Evolutionary conservation across 108 stramenopile species (phyloP).

Genomic region (Cyclotella cryptica): DNA sequence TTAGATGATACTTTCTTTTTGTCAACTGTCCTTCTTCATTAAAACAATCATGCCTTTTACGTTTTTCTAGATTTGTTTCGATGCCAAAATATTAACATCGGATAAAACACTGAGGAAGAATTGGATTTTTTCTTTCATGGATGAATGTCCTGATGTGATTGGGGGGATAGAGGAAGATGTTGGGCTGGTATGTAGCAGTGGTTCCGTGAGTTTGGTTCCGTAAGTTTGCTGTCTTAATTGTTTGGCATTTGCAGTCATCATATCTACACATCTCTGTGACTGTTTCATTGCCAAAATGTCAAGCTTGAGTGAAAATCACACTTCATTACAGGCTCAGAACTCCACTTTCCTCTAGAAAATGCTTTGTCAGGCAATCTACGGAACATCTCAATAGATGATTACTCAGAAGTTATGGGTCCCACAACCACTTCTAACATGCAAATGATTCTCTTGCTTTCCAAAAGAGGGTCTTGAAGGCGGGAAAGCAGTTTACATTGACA

Average conservation of each 20-base stretch:
- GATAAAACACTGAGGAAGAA: not conserved
- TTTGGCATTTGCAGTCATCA: not conserved
- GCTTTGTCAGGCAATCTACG: not conserved
- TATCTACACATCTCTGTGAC: not conserved
- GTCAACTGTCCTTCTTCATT: too few species aligned
- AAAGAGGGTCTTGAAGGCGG: not conserved
- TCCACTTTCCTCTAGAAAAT: constrained; percentile 1
- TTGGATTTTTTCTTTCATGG: not conserved
- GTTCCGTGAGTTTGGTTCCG: not conserved
- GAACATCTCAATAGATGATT: not conserved
- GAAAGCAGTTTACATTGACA: too few species aligned
- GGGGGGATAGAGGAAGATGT: too few species aligned
- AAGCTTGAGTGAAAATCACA: not conserved
- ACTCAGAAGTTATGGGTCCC: constrained; percentile 5
- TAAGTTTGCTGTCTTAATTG: not conserved
- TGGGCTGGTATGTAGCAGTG: too few species aligned
- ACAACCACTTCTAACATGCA: not conserved
- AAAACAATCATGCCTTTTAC: not conserved
- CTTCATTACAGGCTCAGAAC: not conserved
- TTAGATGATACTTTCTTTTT: too few species aligned
- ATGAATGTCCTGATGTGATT: too few species aligned
- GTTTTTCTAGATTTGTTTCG: constrained; percentile 2
- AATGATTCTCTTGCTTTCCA: not conserved
- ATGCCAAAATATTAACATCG: not conserved
- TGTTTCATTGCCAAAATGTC: not conserved